Evolutionary conservation across 192 early-diverging fungal species (phyloP).

Genomic region (Diversispora eburnea): DNA sequence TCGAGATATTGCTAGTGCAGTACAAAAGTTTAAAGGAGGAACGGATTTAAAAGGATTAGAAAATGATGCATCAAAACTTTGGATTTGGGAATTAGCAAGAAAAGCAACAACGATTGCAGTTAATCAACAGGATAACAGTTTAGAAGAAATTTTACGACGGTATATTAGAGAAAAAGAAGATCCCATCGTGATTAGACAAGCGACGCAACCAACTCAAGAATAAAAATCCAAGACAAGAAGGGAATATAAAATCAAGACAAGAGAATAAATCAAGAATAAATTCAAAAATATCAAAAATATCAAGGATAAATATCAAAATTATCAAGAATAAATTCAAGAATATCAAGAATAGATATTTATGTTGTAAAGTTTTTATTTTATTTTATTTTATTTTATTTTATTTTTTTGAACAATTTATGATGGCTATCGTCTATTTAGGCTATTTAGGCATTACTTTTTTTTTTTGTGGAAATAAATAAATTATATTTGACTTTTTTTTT

Average conservation of each 20-base stretch:
- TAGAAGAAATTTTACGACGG: conserved; percentile 18
- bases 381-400: too few relatives aligned
- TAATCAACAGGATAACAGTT: conserved; percentile 20
- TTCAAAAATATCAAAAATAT: too few relatives aligned
- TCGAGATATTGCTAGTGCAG: conserved; percentile 24
- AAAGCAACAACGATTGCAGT: conserved; percentile 25
- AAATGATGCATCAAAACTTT: conserved; percentile 27
- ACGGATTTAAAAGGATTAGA: conserved; percentile 24
- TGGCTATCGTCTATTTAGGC: too few relatives aligned
- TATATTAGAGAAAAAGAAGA: conserved; percentile 30
- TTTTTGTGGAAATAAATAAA: too few relatives aligned
- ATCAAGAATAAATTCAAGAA: too few relatives aligned
- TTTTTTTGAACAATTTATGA: too few relatives aligned
- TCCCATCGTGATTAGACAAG: not conserved
- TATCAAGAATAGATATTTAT: too few relatives aligned
- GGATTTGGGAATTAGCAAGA: conserved; percentile 28
- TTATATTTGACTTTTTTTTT: too few relatives aligned
- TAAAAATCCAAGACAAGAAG: not conserved
- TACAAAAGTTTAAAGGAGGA: conserved; percentile 21
- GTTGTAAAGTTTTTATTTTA: too few relatives aligned
- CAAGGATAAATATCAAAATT: too few relatives aligned
- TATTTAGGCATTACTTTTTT: too few relatives aligned
- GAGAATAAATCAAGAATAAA: not conserved
- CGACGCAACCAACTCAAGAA: not conserved
- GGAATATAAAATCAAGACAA: not conserved